Percentiles rank a stretch among this genome's conserved stretches.
Conservation (phyloP, 1,284 basidiomycete species). For the Vanrija sp. region DNA sequence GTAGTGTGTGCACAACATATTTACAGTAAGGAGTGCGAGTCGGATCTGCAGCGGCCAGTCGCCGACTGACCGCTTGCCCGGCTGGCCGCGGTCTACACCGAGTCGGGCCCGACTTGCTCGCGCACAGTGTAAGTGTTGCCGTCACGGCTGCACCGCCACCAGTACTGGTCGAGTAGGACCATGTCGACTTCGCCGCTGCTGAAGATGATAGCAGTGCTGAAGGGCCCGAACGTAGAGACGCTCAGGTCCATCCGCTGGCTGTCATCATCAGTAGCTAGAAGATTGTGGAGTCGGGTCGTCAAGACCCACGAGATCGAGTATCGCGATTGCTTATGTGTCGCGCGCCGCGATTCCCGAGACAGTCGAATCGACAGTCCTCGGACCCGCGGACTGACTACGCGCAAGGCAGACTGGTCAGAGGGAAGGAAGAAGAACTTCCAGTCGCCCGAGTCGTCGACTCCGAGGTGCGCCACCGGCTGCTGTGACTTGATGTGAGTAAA, state of each 20-base stretch:
- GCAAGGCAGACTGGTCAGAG: not conserved
- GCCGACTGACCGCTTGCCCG: too few species aligned
- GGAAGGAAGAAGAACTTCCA: conserved; percentile 9
- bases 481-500: conserved; percentile 1
- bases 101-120: conserved; percentile 10
- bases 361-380: too few species aligned
- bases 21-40: not conserved
- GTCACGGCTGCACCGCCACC: conserved; percentile 16
- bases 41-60: not conserved
- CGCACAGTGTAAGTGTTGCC: conserved; percentile 15
- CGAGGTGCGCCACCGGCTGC: conserved; percentile 9
- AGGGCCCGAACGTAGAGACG: conserved; percentile 10
- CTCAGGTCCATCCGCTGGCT: too few species aligned
- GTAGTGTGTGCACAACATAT: too few species aligned
- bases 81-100: not conserved
- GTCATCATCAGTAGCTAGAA: not conserved
- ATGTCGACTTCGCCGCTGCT: conserved; percentile 14
- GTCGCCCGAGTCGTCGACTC: conserved; percentile 13
- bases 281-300: not conserved
- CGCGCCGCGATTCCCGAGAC: too few species aligned
- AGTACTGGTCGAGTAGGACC: conserved; percentile 13
- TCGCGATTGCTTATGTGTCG: too few species aligned
- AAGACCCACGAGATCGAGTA: too few species aligned
- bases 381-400: too few species aligned
- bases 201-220: conserved; percentile 7